Evolutionary conservation across 2,329 filamentous ascomycete species (phyloP).

Genomic region (Dactylellina sp.): DNA sequence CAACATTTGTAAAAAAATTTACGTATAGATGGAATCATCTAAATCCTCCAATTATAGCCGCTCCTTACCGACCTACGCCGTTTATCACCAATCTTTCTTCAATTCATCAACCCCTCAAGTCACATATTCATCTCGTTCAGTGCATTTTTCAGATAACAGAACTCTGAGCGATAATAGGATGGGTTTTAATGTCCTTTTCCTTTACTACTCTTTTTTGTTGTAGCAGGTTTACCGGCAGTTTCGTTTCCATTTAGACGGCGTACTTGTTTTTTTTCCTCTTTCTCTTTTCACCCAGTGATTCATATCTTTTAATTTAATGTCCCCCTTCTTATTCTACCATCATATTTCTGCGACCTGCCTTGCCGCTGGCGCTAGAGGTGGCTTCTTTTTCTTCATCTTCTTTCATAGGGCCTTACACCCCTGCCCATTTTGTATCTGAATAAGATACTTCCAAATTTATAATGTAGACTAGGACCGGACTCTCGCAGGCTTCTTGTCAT

Average conservation of each 20-base stretch:
- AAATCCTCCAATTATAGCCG: constrained; percentile 30
- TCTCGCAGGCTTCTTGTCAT: neutral
- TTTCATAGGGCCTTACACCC: constrained; percentile 8
- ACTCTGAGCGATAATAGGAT: constrained; percentile 42
- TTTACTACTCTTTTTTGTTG: constrained; percentile 42
- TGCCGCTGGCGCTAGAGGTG: constrained; percentile 16
- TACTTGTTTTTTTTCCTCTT: constrained; percentile 41
- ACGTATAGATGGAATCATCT: constrained; percentile 39
- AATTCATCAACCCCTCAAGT: constrained; percentile 5
- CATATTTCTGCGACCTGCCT: constrained; percentile 5
- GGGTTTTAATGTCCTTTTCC: constrained; percentile 54
- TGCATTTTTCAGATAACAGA: constrained; percentile 32
- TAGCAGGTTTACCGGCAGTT: constrained; percentile 56
- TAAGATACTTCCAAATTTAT: constrained; percentile 43
- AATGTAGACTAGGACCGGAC: constrained; percentile 54
- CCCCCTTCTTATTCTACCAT: constrained; percentile 21
- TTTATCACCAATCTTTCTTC: constrained; percentile 21
- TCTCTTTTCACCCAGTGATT: constrained; percentile 23
- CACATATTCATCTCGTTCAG: constrained; percentile 22
- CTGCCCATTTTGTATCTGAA: constrained; percentile 42
- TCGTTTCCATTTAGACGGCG: constrained; percentile 55
- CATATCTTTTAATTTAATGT: constrained; percentile 52
- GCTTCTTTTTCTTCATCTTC: neutral
- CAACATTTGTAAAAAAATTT: constrained; percentile 16
- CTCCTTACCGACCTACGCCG: constrained; percentile 28